A percentile compares a stretch with the other conserved stretches of the same genome.
These are phyloP conservation scores for Coffea canephora DNA, from an alignment of 257 asterid species.

Conservation along the genomic window DNA sequence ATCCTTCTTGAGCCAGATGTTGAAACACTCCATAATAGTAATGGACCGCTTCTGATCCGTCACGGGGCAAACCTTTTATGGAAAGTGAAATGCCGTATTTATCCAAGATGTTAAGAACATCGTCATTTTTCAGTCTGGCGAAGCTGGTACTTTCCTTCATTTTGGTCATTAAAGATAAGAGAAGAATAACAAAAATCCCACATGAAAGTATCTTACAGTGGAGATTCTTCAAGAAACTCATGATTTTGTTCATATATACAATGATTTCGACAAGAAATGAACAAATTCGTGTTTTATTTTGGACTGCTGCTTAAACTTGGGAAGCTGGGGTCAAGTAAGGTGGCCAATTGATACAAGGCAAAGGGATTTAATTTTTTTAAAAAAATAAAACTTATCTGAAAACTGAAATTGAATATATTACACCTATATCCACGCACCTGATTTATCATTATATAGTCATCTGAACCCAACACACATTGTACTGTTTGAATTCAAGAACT, in stretches of 20 bases:
- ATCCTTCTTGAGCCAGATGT: not conserved
- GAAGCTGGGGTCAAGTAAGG: no score
- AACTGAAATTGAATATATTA: not conserved
- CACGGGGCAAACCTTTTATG: not conserved
- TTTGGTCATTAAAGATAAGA: not conserved
- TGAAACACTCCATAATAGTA: conserved; percentile 12
- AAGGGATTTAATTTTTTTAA: not conserved
- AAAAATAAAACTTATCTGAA: no score
- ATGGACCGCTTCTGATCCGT: not conserved
- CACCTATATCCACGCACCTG: no score
- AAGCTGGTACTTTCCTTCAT: not conserved
- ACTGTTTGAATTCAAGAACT: no score
- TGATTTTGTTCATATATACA: not conserved
- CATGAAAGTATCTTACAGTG: not conserved
- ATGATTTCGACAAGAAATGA: not conserved
- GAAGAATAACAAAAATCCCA: conserved; percentile 4
- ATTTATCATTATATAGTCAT: no score
- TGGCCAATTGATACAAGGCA: not conserved
- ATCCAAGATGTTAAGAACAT: not conserved
- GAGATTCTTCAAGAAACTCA: not conserved
- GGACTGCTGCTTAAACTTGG: not conserved
- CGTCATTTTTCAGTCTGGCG: not conserved
- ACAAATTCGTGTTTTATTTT: no score
- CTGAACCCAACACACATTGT: no score
- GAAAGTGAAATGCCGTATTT: not conserved